Conservation (phyloP, 257 asterid genomes). For the Scutellaria barbata region DNA sequence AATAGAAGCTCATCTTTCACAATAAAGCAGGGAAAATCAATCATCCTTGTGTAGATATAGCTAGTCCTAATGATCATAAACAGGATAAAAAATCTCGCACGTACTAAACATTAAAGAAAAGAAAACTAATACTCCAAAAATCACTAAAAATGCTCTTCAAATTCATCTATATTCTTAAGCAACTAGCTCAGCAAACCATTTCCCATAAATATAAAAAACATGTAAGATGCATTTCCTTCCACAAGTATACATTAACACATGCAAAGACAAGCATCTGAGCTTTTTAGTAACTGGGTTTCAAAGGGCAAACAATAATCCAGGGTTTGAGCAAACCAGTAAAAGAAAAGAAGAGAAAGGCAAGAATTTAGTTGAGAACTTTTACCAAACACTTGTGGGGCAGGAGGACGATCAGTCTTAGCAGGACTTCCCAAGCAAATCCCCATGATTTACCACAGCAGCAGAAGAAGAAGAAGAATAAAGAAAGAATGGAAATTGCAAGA, state of each 20-base stretch:
- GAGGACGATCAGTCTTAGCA: not conserved
- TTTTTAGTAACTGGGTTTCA: not conserved
- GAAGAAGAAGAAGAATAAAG: not conserved
- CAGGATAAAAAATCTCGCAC: not conserved
- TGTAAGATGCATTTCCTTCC: not conserved
- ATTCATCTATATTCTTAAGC: not conserved
- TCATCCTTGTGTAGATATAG: not conserved
- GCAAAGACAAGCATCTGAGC: not conserved
- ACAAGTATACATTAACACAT: constrained; percentile 7
- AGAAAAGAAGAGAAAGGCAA: not conserved
- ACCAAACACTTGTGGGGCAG: constrained; percentile 28
- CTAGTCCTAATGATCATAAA: not conserved
- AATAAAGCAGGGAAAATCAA: not conserved
- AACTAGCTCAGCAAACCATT: not conserved
- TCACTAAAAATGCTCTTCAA: not conserved
- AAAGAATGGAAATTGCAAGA: not conserved
- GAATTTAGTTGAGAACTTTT: constrained; percentile 11
- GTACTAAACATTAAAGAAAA: not conserved
- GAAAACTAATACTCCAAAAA: not conserved
- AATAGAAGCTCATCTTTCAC: not conserved
- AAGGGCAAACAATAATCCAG: not conserved
- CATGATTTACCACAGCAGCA: not conserved
- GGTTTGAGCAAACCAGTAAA: not conserved
- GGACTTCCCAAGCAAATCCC: constrained; percentile 30
- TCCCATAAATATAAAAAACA: not conserved